Conservation (phyloP, 1,139 yeast genomes). For the Lodderomyces metapsilosis region DNA sequence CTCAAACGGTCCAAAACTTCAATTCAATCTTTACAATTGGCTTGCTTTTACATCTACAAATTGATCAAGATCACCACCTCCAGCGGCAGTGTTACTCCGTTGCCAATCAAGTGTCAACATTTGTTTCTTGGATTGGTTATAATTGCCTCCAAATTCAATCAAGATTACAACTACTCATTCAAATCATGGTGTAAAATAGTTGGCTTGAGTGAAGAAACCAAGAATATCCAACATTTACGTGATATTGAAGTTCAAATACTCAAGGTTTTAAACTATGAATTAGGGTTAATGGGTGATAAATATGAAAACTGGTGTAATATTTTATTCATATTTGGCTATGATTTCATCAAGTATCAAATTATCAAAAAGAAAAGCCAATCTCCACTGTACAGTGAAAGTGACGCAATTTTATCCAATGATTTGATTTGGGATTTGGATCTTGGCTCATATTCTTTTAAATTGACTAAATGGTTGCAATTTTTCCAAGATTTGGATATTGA, state of each 20-base stretch:
- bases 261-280: slow-evolving; percentile 51
- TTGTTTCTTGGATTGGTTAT: slow-evolving; percentile 66
- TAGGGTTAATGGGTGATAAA: slow-evolving; percentile 48
- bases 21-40: slow-evolving; percentile 61
- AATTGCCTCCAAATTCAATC: slow-evolving; percentile 68
- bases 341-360: slow-evolving; percentile 34
- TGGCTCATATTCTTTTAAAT: slow-evolving; percentile 15
- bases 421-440: slow-evolving; percentile 31
- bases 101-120: slow-evolving; percentile 51
- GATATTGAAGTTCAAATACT: slow-evolving; percentile 57
- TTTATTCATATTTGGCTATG: slow-evolving; percentile 44
- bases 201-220: slow-evolving; percentile 42
- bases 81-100: slow-evolving; percentile 4
- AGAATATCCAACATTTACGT: slow-evolving; percentile 44
- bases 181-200: slow-evolving; percentile 77
- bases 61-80: slow-evolving; percentile 27
- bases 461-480: slow-evolving; percentile 32
- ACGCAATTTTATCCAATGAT: slow-evolving; percentile 16
- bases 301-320: slow-evolving; percentile 59
- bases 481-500: slow-evolving; percentile 21
- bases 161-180: slow-evolving; percentile 69
- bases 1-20: slow-evolving; percentile 69
- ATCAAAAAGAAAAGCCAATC: slow-evolving; percentile 15
- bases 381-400: background rate
- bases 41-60: slow-evolving; percentile 61